phyloP scores from a whole-genome alignment of 2,329 filamentous ascomycete genomes.

The Fusarium secorum region DNA sequence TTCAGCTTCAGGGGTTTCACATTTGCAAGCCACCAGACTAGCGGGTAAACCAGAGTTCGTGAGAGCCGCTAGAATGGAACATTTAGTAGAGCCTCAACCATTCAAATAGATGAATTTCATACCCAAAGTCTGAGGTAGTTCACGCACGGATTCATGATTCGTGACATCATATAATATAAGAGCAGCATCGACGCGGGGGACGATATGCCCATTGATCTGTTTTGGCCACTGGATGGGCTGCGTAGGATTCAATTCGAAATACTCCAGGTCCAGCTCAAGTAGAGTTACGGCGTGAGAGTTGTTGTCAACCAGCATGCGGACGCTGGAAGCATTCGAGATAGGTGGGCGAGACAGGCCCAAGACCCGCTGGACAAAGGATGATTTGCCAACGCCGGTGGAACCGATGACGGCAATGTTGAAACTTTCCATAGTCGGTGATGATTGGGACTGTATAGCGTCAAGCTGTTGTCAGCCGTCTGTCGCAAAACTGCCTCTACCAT shows the following conservation, averaged over 20 bases:
- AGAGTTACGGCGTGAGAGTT: slow-evolving; percentile 66
- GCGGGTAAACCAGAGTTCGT: slow-evolving; percentile 77
- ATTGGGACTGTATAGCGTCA: slow-evolving; percentile 43
- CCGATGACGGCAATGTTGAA: slow-evolving; percentile 74
- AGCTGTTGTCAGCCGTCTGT: slow-evolving; percentile 40
- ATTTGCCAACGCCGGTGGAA: slow-evolving; percentile 72
- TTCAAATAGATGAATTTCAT: slow-evolving; percentile 33
- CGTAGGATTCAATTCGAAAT: slow-evolving; percentile 65
- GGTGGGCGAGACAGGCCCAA: slow-evolving; percentile 63
- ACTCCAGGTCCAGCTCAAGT: slow-evolving; percentile 71
- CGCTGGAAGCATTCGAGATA: slow-evolving; percentile 61
- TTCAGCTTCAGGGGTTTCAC: slow-evolving; percentile 75
- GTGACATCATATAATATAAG: slow-evolving; percentile 89
- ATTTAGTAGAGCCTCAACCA: slow-evolving; percentile 10
- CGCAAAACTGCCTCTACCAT: slow-evolving; percentile 19
- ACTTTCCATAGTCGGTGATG: slow-evolving; percentile 59
- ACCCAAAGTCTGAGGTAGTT: slow-evolving; percentile 81
- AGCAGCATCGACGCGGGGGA: slow-evolving; percentile 82
- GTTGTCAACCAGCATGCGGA: slow-evolving; percentile 67
- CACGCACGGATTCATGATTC: slow-evolving; percentile 75
- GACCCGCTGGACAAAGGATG: slow-evolving; percentile 71
- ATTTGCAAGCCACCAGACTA: slow-evolving; percentile 88
- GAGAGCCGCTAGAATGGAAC: slow-evolving; percentile 68
- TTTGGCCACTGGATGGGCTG: slow-evolving; percentile 72
- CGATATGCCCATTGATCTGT: slow-evolving; percentile 72